Base-by-base conservation (phyloP, 129 eudicot species). In the Pulicaria dysenterica region DNA sequence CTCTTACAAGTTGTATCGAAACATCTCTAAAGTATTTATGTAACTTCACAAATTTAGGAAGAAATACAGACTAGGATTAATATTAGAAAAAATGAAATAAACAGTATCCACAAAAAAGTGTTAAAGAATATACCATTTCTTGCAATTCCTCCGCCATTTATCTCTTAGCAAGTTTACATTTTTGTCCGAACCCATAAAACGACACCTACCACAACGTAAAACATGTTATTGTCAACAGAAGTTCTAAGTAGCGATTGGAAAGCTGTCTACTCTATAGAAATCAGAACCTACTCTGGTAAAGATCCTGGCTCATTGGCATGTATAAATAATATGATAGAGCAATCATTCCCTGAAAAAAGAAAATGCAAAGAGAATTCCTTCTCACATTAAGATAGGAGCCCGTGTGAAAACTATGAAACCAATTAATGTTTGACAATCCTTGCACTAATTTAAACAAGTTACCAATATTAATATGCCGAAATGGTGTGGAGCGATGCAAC, bases 381-480 rank as follows among this genome's bases (percentile, higher is more conserved):
- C 38, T 65, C 45, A 69, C 42, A 53, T 73, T 46, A 34, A 69
- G 40, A 44, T 49, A 49, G 45, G 43, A 43, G 10, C 10, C 0
- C 5, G 55, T 14, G 50, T 62, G 5, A 8, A 19, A 17, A 8
- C 15, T 37, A 65, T 57, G 3, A 24, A 24, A 24, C 31, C 31
- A 24, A 24, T 2, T 24, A 24, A 24, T 0, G 31, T 24, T 24
- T 24, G 1, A 24, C 31, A 24, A 2, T 24, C 1, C 1, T 24
- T 24, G 31, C 31, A 24, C 11, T 43, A 8, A 43, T 17, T 4
- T 6, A 49, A 57, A 45, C 66, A 66, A 60, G 38, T 76, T 64
- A 91, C 91, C 95, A 39, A 83, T 78, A 72, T 75, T 85, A 14
- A 91, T 85, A 77, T 79, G 86, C 75, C 97, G 91, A 63, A 46